These are phyloP conservation scores for Plasmodium cynomolgi DNA, from an alignment of 169 alveolate genomes.

Conservation along the genomic window DNA sequence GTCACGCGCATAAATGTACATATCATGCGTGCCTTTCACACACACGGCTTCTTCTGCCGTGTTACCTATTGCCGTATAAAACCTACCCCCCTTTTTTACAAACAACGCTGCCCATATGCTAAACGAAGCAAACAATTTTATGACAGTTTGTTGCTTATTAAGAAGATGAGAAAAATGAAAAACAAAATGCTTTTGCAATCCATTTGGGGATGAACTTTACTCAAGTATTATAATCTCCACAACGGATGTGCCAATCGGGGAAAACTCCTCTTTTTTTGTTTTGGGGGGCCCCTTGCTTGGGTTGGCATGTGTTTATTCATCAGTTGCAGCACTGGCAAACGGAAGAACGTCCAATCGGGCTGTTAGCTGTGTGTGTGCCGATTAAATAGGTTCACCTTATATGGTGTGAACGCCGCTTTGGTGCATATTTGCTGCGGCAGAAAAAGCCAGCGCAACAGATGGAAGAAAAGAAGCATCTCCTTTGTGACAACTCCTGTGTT, in stretches of 20 bases:
- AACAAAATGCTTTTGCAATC: neutral
- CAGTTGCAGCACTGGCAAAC: neutral
- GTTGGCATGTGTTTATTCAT: neutral
- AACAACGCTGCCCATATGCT: neutral
- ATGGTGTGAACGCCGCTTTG: neutral
- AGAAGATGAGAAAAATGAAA: neutral
- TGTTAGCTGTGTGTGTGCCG: neutral
- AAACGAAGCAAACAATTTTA: neutral
- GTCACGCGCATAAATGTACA: neutral
- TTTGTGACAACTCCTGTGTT: neutral
- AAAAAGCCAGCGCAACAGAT: neutral
- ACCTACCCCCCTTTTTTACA: neutral
- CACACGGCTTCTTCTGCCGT: neutral
- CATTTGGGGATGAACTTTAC: neutral
- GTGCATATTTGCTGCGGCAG: neutral
- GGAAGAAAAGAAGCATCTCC: neutral
- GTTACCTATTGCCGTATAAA: neutral
- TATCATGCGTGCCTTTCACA: conserved; percentile 1
- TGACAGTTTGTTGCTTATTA: neutral
- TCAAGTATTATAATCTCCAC: neutral
- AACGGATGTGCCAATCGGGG: neutral
- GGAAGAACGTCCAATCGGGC: neutral
- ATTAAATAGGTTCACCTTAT: neutral
- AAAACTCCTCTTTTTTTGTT: neutral
- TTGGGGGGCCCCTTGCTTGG: neutral